A percentile compares a stretch with the other conserved stretches of the same genome.
These are phyloP conservation scores for Ligustrum vulgare DNA, from an alignment of 257 asterid species.

Conservation along the genomic window DNA sequence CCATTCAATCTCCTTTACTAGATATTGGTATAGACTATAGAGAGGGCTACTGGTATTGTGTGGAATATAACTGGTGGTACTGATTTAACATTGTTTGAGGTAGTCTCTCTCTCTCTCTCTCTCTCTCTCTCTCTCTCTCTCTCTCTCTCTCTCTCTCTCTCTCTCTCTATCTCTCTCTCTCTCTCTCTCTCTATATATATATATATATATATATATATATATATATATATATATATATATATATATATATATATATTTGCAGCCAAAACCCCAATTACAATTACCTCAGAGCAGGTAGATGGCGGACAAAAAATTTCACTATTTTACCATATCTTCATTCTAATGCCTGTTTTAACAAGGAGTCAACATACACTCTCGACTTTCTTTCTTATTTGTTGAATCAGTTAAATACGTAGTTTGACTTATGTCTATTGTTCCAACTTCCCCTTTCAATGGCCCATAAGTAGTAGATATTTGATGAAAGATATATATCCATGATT, in stretches of 20 bases:
- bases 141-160: no score
- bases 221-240: no score
- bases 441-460: background rate
- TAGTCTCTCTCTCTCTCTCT: conserved; percentile 27
- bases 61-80: conserved; percentile 97
- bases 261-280: background rate
- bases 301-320: background rate
- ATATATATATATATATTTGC: background rate
- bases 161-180: no score
- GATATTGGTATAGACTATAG: conserved; percentile 92
- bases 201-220: no score
- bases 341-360: background rate
- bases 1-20: conserved; percentile 84
- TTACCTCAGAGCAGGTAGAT: background rate
- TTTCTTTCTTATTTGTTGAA: background rate
- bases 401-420: background rate
- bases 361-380: background rate
- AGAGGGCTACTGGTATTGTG: conserved; percentile 96
- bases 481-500: background rate
- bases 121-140: no score
- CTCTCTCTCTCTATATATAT: no score
- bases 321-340: background rate
- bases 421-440: background rate
- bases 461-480: background rate
- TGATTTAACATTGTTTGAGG: conserved; percentile 93